phyloP scores from a whole-genome alignment of 192 early-diverging fungal genomes.

The Coemansia erecta region DNA sequence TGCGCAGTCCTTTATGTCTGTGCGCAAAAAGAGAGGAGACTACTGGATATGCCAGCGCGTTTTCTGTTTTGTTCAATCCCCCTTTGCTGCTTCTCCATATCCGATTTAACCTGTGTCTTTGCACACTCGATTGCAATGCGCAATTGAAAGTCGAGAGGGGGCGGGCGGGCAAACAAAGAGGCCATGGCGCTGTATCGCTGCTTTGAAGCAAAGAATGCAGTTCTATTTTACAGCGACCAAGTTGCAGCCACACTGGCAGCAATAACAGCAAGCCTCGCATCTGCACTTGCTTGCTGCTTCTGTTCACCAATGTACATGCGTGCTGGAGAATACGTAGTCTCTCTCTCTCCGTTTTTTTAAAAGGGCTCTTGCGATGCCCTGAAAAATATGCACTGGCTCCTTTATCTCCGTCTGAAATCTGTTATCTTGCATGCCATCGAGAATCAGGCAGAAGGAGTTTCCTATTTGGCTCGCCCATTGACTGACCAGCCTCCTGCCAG shows the following conservation, averaged over 20 bases:
- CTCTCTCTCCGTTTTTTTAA: neutral
- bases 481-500: conserved; percentile 4
- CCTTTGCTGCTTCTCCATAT: neutral
- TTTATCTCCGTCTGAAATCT: conserved; percentile 9
- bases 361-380: neutral
- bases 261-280: conserved; percentile 6
- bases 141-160: too few species aligned
- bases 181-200: too few species aligned
- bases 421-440: conserved; percentile 7
- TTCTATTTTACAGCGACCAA: neutral
- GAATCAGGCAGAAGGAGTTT: neutral
- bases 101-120: too few species aligned
- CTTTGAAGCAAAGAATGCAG: too few species aligned
- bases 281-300: neutral
- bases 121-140: too few species aligned
- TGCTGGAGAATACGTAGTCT: neutral
- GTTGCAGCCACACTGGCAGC: neutral
- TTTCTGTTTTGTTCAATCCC: neutral
- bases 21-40: neutral
- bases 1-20: neutral
- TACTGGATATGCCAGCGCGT: neutral
- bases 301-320: neutral
- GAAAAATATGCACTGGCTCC: neutral
- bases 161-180: too few species aligned
- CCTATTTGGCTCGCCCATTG: too few species aligned